Base-by-base conservation (phyloP, 2,329 filamentous ascomycete species). In the Phyllosticta paracitricarpa region DNA sequence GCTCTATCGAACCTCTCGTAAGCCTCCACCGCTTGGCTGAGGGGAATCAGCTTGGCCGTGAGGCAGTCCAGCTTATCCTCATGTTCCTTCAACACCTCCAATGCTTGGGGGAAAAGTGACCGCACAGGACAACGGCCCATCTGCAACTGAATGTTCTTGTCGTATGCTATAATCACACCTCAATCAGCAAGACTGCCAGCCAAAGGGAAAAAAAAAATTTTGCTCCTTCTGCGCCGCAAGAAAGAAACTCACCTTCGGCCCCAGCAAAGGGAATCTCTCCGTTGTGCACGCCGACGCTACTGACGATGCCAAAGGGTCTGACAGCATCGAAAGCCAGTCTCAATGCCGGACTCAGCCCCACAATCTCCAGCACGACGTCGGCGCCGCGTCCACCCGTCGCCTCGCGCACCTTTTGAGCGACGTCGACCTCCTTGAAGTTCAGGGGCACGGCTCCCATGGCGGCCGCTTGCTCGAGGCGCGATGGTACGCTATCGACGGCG, bases 321-420 rank as follows among this genome's bases (percentile, higher is more conserved):
- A 81, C 70, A 61, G 79, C 69, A 62, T 80, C 78, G 60, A 76
- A 81, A 2, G 75, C 75, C 69, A 80, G 73, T 63, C 75, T 70
- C 63, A 79, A 71, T 14, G 79, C 79, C 40, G 77, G 74, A 48
- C 74, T 75, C 56, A 79, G 69, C 3, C 79, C 79, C 2, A 81
- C 78, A 2, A 77, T 74, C 65, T 81, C 78, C 54, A 96, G 85
- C 1, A 93, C 85, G 22, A 89, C 85, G 74, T 97, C 92, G 14
- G 91, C 91, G 7, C 92, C 92, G 48, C 91, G 81, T 7, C 90
- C 91, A 17, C 88, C 81, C 0, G 90, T 94, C 57, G 86, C 82
- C 66, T 89, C 87, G 69, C 84, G 84, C 58, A 96, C 85, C 58
- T 87, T 82, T 61, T 85, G 76, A 71, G 95, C 80, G 3, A 81